These are phyloP conservation scores for Apostasia shenzhenica DNA, from an alignment of 106 monocot genomes.

Conservation along the genomic window DNA sequence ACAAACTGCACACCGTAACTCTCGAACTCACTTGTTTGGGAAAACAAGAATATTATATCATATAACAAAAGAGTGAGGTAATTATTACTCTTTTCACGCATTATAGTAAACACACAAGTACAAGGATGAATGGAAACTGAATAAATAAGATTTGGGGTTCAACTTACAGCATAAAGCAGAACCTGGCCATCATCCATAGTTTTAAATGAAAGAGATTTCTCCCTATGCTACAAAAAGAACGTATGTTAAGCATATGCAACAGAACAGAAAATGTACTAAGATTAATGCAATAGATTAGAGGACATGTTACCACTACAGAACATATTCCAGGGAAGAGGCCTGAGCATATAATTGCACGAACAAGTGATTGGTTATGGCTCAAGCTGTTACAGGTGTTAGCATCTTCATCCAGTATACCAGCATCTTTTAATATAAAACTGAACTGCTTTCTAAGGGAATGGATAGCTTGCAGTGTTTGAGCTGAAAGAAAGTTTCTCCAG, in stretches of 20 bases:
- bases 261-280: slow-evolving; percentile 3
- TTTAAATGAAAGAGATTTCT: slow-evolving; percentile 97
- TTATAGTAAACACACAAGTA: neutral
- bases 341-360: slow-evolving; percentile 92
- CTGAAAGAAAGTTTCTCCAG: slow-evolving; percentile 97
- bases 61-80: neutral
- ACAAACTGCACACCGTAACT: no score
- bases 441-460: slow-evolving; percentile 92
- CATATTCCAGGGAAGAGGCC: slow-evolving; percentile 95
- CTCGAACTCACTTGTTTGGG: no score
- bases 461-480: slow-evolving; percentile 96
- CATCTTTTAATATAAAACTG: slow-evolving; percentile 84
- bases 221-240: slow-evolving; percentile 65
- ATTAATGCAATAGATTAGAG: slow-evolving; percentile 3
- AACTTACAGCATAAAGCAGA: slow-evolving; percentile 93
- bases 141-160: neutral
- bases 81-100: neutral
- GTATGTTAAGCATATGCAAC: neutral
- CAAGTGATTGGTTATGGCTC: slow-evolving; percentile 94
- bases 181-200: slow-evolving; percentile 99
- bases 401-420: slow-evolving; percentile 64
- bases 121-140: neutral
- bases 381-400: slow-evolving; percentile 51
- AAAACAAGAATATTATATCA: no score
- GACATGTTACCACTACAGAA: slow-evolving; percentile 79